Evolutionary conservation across 352 stramenopile genomes (phyloP).

Genomic region (Globisporangium barbulae): DNA sequence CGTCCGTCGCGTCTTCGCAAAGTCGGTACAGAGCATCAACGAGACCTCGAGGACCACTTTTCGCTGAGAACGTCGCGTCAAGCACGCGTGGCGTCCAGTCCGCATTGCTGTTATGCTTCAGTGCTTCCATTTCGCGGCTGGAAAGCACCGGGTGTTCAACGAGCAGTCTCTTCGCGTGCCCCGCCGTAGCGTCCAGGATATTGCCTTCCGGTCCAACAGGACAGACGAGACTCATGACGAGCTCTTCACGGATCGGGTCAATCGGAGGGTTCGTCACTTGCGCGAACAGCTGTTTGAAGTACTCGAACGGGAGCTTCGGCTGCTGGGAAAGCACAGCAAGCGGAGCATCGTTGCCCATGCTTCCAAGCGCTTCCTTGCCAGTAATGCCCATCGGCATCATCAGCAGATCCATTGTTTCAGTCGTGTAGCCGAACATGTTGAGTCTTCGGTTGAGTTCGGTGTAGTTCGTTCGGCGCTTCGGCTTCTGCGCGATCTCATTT

Average conservation of each 20-base stretch:
- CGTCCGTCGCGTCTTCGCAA: slow-evolving; percentile 91
- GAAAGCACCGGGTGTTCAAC: slow-evolving; percentile 94
- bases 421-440: slow-evolving; percentile 96
- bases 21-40: slow-evolving; percentile 89
- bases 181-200: slow-evolving; percentile 83
- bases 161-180: slow-evolving; percentile 82
- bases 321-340: slow-evolving; percentile 92
- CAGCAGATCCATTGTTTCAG: slow-evolving; percentile 94
- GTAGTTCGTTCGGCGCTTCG: slow-evolving; percentile 37
- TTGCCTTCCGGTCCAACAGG: slow-evolving; percentile 95
- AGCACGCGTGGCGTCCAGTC: slow-evolving; percentile 59
- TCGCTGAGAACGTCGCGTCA: slow-evolving; percentile 62
- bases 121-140: slow-evolving; percentile 89
- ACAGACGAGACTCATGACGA: slow-evolving; percentile 97
- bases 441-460: slow-evolving; percentile 85
- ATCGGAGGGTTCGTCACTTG: slow-evolving; percentile 98
- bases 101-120: slow-evolving; percentile 77
- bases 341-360: slow-evolving; percentile 95
- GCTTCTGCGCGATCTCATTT: slow-evolving; percentile 16
- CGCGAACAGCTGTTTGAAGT: slow-evolving; percentile 96
- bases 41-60: slow-evolving; percentile 58
- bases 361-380: slow-evolving; percentile 93
- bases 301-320: slow-evolving; percentile 94
- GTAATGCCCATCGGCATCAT: slow-evolving; percentile 94
- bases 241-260: slow-evolving; percentile 96